Base-by-base conservation (phyloP, 1,284 basidiomycete species). In the Malassezia nana region DNA sequence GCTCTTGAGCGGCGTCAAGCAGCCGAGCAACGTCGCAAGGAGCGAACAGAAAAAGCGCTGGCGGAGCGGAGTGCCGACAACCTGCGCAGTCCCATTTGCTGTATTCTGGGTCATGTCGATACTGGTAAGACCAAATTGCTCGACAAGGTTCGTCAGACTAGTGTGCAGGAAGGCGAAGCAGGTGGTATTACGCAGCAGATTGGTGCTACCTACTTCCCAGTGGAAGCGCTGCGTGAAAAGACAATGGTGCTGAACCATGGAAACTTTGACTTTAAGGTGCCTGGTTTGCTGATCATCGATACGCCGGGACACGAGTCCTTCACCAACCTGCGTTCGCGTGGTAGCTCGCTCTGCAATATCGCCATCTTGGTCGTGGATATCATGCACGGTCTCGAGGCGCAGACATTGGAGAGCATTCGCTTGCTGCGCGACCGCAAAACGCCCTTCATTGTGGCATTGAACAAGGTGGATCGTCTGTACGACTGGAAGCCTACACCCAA, bases 131-230 rank as follows among this genome's bases (percentile, higher is more conserved):
- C 94, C 38, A 98, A 96, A 77, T 78, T 99, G 45, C 78, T 99
- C 63, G 94, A 99, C 77, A 98, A 98, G 89, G 96, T 99, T 74
- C 90, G 94, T 67, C 92, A 98, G 84, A 98, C 92, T 7, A 96
- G 96, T 67, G 94, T 99, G 16, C 92, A 98, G 78, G 92, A 95
- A 75, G 94, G 94, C 56, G 94, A 99, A 81, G 94, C 94, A 1
- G 94, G 94, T 73, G 94, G 94, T 79, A 99, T 99, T 75, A 99
- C 94, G 0, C 94, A 98, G 77, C 94, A 99, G 75, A 99, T 99
- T 65, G 94, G 94, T 80, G 94, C 94, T n/a, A 99, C 94, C 0
- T 99, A 94, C 80, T 98, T 99, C 83, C 94, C 94, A 43, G 84
- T 86, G 45, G 87, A 91, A n/a, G 89, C 90, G 6, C 94, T 99